A percentile compares a stretch with the other conserved stretches of the same genome.
Conservation (phyloP, 768 basidiomycete species). For the Daedalea quercina region DNA sequence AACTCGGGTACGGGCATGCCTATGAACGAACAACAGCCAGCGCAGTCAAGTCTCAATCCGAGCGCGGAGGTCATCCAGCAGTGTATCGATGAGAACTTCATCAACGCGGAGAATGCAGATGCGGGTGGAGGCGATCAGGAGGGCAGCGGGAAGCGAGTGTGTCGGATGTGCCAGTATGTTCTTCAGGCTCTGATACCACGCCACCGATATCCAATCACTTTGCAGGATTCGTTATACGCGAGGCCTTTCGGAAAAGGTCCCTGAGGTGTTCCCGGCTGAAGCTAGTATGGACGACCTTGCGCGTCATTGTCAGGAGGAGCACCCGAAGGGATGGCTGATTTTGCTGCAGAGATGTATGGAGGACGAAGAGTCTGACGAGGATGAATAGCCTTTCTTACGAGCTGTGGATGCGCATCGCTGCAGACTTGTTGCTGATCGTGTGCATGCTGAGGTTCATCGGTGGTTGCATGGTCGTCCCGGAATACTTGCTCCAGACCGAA, state of each 20-base stretch:
- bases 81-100: constrained; percentile 33
- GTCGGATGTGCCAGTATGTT: constrained; percentile 49
- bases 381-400: no score
- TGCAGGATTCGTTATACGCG: constrained; percentile 30
- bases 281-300: constrained; percentile 38
- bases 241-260: constrained; percentile 24
- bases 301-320: constrained; percentile 41
- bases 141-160: constrained; percentile 28
- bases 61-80: constrained; percentile 34
- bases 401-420: no score
- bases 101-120: constrained; percentile 19
- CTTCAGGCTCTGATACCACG: neutral
- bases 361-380: neutral
- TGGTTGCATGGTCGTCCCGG: no score
- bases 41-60: neutral
- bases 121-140: constrained; percentile 9
- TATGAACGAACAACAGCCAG: neutral
- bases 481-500: no score
- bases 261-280: constrained; percentile 27
- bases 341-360: constrained; percentile 6
- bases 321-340: constrained; percentile 42
- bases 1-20: neutral
- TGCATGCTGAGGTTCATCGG: no score
- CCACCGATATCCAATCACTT: neutral
- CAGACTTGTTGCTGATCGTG: no score